Conservation (phyloP, 805 yeast genomes). For the Saccharomycopsis microspora region DNA sequence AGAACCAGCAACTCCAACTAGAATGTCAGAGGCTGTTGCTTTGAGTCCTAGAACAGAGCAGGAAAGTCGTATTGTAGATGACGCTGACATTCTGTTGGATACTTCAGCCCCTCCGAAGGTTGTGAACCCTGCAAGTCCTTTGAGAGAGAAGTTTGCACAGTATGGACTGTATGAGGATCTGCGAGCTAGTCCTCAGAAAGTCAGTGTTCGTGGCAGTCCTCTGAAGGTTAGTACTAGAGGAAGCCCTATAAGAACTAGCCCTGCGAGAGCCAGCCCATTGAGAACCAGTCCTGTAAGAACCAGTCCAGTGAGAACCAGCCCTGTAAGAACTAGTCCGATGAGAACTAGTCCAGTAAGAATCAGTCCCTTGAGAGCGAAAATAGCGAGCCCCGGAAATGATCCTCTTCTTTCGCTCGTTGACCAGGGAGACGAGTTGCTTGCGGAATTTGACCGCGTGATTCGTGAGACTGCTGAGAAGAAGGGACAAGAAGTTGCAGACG, state of each 20-base stretch:
- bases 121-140: constrained; percentile 12
- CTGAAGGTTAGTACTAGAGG: neutral
- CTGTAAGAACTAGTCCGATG: neutral
- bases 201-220: neutral
- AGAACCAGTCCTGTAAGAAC: neutral
- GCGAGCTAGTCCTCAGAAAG: neutral
- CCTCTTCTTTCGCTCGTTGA: constrained; percentile 12
- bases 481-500: neutral
- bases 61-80: constrained; percentile 17
- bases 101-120: constrained; percentile 13
- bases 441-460: constrained; percentile 14
- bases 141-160: constrained; percentile 1
- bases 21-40: constrained; percentile 24
- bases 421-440: constrained; percentile 13
- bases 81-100: constrained; percentile 16
- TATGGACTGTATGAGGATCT: too few species aligned
- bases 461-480: constrained; percentile 3
- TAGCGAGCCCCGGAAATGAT: neutral
- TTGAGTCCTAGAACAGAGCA: constrained; percentile 24
- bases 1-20: constrained; percentile 19
- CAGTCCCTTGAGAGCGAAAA: neutral
- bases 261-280: neutral
- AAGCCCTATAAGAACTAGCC: neutral
- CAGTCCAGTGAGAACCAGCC: neutral
- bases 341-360: neutral